Conservation (phyloP, 257 asterid genomes). For the Fraxinus quadrangulata region DNA sequence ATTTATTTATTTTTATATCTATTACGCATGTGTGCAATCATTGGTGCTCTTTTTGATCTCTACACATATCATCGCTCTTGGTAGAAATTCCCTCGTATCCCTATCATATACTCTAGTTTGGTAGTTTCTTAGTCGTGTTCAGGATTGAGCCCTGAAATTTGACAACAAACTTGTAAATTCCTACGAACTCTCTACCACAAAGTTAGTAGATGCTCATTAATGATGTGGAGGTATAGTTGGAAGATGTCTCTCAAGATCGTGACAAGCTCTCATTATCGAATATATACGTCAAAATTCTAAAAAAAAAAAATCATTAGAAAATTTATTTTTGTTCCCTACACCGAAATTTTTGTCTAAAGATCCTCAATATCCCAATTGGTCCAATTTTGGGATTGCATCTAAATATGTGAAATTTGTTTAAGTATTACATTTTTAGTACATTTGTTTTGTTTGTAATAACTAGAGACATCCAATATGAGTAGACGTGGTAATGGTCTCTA, state of each 20-base stretch:
- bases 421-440: neutral
- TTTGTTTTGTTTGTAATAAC: neutral
- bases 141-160: no score
- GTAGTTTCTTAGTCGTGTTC: no score
- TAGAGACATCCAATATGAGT: conserved; percentile 16
- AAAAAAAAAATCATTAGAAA: neutral
- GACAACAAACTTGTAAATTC: no score
- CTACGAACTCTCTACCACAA: neutral
- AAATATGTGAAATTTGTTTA: neutral
- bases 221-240: neutral
- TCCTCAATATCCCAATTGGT: neutral
- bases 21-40: no score
- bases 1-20: neutral
- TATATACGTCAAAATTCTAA: neutral
- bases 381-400: neutral
- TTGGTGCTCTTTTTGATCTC: no score
- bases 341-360: neutral
- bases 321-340: neutral
- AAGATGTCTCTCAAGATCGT: neutral
- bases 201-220: neutral
- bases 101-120: no score
- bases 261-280: neutral
- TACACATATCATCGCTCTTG: no score
- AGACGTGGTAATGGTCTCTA: conserved; percentile 32
- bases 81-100: no score